phyloP scores from a whole-genome alignment of 1,284 basidiomycete genomes.

The Termitomyces sp. region DNA sequence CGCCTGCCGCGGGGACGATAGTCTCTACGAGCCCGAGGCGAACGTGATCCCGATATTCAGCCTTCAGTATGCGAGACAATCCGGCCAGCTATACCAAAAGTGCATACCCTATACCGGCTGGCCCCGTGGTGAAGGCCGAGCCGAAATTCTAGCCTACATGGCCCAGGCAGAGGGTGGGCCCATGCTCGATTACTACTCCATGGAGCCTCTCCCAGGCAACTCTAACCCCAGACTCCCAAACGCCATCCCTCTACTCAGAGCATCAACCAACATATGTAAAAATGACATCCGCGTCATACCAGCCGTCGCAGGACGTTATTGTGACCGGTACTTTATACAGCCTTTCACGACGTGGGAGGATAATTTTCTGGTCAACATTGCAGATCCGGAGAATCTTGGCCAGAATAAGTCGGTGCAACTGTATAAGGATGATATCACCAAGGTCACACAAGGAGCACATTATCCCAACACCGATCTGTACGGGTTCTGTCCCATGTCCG shows the following conservation, averaged over 20 bases:
- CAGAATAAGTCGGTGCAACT: constrained; percentile 3
- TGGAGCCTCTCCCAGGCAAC: constrained; percentile 1
- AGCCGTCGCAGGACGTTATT: constrained; percentile 4
- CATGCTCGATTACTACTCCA: constrained; percentile 8
- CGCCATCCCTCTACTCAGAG: constrained; percentile 3
- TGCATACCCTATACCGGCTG: constrained; percentile 6
- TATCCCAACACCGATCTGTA: constrained; percentile 5
- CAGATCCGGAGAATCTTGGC: neutral
- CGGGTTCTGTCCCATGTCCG: constrained; percentile 7
- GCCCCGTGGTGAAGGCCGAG: neutral
- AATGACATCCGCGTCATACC: constrained; percentile 8
- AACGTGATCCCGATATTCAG: neutral
- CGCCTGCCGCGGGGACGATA: neutral
- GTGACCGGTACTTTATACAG: constrained; percentile 5
- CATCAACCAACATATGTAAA: constrained; percentile 5
- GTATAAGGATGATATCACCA: constrained; percentile 1
- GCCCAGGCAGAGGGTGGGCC: neutral
- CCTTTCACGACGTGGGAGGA: constrained; percentile 1
- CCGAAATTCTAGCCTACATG: neutral
- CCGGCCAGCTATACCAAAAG: neutral
- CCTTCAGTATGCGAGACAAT: constrained; percentile 1
- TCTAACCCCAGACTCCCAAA: neutral
- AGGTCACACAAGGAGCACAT: neutral
- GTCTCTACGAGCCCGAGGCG: constrained; percentile 1
- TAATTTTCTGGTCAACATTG: constrained; percentile 5